Evolutionary conservation across 768 basidiomycete genomes (phyloP).

Genomic region (Paxillus ammoniavirescens): DNA sequence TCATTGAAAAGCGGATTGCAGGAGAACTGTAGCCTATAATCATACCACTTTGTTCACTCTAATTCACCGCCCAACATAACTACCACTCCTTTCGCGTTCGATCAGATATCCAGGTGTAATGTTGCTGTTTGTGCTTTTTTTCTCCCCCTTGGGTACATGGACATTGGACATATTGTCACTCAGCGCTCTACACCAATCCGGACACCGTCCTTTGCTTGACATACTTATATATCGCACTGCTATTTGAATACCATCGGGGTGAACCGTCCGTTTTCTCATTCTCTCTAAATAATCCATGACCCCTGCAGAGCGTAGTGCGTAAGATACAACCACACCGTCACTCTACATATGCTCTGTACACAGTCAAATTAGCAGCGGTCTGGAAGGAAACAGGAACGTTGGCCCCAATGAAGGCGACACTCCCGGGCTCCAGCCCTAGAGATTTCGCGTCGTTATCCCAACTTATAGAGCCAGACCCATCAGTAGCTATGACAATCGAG

Average conservation of each 20-base stretch:
- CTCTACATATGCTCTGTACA: constrained; percentile 31
- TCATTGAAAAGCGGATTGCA: constrained; percentile 70
- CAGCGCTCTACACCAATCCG: too few species aligned
- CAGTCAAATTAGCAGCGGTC: constrained; percentile 25
- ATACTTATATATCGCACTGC: not conserved
- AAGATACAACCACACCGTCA: not conserved
- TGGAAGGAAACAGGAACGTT: constrained; percentile 53
- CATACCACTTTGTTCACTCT: not conserved
- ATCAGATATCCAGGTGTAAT: not conserved
- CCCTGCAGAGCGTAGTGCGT: not conserved
- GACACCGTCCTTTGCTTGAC: not conserved
- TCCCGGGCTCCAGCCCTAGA: constrained; percentile 56
- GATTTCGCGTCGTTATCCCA: constrained; percentile 43
- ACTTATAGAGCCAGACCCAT: constrained; percentile 55
- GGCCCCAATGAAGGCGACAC: constrained; percentile 83
- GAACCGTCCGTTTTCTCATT: too few species aligned
- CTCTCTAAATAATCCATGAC: too few species aligned
- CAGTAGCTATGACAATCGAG: constrained; percentile 77
- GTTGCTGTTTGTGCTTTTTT: not conserved
- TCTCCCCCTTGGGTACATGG: not conserved
- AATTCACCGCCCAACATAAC: not conserved
- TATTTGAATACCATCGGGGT: too few species aligned
- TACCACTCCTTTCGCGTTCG: not conserved
- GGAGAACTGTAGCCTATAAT: constrained; percentile 13
- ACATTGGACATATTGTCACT: not conserved